Evolutionary conservation across 1,139 yeast species (phyloP).

Genomic region (Suhomyces ambrosiae): DNA sequence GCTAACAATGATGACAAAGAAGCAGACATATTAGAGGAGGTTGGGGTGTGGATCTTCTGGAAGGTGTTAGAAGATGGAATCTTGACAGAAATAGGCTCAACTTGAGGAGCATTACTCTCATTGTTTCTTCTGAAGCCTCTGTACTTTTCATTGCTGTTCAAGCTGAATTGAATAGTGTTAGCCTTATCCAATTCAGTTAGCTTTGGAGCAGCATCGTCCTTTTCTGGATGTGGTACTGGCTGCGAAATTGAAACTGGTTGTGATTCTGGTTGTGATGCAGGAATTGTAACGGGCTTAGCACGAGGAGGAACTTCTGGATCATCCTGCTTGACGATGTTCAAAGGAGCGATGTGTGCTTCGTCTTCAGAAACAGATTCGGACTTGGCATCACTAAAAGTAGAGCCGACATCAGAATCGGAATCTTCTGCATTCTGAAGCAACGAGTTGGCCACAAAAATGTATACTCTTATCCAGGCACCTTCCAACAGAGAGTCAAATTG

Average conservation of each 20-base stretch:
- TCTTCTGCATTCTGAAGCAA: conserved; percentile 29
- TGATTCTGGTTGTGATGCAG: conserved; percentile 5
- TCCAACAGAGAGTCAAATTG: conserved; percentile 38
- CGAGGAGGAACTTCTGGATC: conserved; percentile 12
- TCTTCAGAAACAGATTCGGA: conserved; percentile 14
- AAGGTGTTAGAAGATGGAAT: conserved; percentile 26
- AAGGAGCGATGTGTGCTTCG: conserved; percentile 18
- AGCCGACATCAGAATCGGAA: conserved; percentile 12
- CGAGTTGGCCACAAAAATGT: conserved; percentile 43
- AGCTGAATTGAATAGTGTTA: conserved; percentile 23
- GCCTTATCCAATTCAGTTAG: conserved; percentile 16
- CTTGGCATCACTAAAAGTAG: conserved; percentile 18
- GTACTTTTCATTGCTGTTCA: conserved; percentile 40
- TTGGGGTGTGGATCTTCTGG: conserved; percentile 14
- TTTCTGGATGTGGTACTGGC: conserved; percentile 1
- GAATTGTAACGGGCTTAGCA: conserved; percentile 3
- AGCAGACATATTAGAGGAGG: conserved; percentile 18
- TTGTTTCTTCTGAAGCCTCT: conserved; percentile 49
- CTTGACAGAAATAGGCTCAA: conserved; percentile 31
- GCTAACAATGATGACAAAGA: conserved; percentile 18
- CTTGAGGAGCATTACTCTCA: conserved; percentile 23
- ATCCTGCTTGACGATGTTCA: conserved; percentile 12
- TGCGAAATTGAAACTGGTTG: conserved; percentile 4
- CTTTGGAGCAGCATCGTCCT: conserved; percentile 8
- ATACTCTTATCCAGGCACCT: conserved; percentile 44